phyloP scores from a whole-genome alignment of 1,284 basidiomycete species.

The Moesziomyces antarcticus region DNA sequence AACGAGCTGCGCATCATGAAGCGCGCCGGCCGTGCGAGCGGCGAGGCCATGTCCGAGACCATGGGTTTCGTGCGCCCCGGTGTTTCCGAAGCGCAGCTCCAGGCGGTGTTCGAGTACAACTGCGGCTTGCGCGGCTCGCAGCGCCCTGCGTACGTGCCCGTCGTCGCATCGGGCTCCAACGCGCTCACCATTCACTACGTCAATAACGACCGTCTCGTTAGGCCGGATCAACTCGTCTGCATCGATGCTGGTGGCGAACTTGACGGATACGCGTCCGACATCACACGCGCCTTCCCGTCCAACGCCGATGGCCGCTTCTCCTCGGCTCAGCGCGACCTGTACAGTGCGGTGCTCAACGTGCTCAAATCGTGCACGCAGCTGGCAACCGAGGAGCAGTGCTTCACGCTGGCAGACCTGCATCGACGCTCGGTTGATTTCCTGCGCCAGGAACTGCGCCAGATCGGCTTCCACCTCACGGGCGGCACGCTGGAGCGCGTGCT shows the following conservation, averaged over 20 bases:
- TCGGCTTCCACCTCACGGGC: slow-evolving; percentile 77
- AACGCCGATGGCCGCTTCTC: slow-evolving; percentile 73
- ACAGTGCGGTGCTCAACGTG: slow-evolving; percentile 81
- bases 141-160: slow-evolving; percentile 65
- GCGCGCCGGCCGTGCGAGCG: slow-evolving; percentile 56
- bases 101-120: slow-evolving; percentile 62
- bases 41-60: slow-evolving; percentile 60
- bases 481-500: slow-evolving; percentile 78
- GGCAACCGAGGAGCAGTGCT: slow-evolving; percentile 71
- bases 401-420: slow-evolving; percentile 83
- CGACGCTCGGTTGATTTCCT: slow-evolving; percentile 78
- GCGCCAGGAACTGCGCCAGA: slow-evolving; percentile 78
- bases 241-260: slow-evolving; percentile 67
- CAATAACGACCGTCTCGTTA: slow-evolving; percentile 57
- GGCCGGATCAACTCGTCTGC: slow-evolving; percentile 54
- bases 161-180: slow-evolving; percentile 61
- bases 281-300: slow-evolving; percentile 91
- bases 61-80: slow-evolving; percentile 58
- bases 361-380: slow-evolving; percentile 77
- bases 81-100: slow-evolving; percentile 55
- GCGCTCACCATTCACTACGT: slow-evolving; percentile 63
- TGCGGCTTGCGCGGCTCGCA: slow-evolving; percentile 58
- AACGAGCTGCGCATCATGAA: slow-evolving; percentile 65
- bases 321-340: slow-evolving; percentile 84
- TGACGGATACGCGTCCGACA: slow-evolving; percentile 94